A percentile compares a stretch with the other conserved stretches of the same genome.
phyloP scores from a whole-genome alignment of 2,329 filamentous ascomycete species.

The Cercospora sesami region DNA sequence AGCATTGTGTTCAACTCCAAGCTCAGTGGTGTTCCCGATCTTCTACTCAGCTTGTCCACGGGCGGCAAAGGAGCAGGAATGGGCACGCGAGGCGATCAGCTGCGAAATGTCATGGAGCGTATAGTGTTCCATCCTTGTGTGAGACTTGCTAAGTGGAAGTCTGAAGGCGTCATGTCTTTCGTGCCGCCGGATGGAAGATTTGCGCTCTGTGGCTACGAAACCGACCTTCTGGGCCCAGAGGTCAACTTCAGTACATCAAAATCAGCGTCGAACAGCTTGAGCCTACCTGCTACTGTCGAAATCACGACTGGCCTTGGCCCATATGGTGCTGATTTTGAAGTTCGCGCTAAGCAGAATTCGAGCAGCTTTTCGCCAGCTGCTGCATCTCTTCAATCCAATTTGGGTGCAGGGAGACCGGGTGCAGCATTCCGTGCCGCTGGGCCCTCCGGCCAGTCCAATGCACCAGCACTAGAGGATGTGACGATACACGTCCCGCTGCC shows the following conservation, averaged over 20 bases:
- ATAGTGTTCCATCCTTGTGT: conserved; percentile 98
- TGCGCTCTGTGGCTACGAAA: conserved; percentile 89
- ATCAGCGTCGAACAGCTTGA: conserved; percentile 52
- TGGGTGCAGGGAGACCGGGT: conserved; percentile 26
- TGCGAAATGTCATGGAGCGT: conserved; percentile 66
- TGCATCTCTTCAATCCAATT: conserved; percentile 35
- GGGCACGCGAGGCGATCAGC: conserved; percentile 48
- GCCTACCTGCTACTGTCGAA: conserved; percentile 78
- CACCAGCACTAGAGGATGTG: conserved; percentile 67
- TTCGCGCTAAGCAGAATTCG: conserved; percentile 62
- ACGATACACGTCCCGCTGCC: conserved; percentile 77
- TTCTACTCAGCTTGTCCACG: conserved; percentile 76
- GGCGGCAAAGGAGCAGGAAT: conserved; percentile 79
- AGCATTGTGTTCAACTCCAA: conserved; percentile 94
- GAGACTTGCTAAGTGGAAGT: conserved; percentile 82
- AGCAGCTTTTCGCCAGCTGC: conserved; percentile 30
- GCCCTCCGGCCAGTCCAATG: conserved; percentile 33
- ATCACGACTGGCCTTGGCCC: conserved; percentile 77
- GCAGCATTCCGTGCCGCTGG: conserved; percentile 25
- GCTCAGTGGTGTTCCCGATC: conserved; percentile 89
- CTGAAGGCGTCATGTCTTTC: conserved; percentile 89
- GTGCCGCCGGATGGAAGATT: conserved; percentile 93
- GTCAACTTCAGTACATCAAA: conserved; percentile 34
- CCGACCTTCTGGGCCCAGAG: conserved; percentile 77
- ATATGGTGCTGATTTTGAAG: conserved; percentile 81